phyloP scores from a whole-genome alignment of 2,329 filamentous ascomycete species.

The Colletotrichum horii region DNA sequence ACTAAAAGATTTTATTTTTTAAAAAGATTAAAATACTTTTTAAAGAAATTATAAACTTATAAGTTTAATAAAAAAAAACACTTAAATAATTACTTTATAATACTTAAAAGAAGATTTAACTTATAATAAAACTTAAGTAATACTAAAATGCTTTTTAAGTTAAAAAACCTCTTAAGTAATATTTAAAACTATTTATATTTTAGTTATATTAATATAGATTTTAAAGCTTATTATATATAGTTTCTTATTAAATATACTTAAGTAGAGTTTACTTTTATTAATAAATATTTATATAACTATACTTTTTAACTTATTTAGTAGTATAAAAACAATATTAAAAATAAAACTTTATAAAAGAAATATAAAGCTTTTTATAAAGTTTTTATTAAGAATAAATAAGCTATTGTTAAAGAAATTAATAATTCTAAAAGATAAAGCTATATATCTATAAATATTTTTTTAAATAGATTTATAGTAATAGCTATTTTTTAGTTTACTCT shows the following conservation, averaged over 20 bases:
- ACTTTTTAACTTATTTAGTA: neutral
- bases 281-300: neutral
- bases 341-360: neutral
- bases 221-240: too few relatives aligned
- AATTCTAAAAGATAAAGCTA: rapidly evolving
- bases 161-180: neutral
- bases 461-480: neutral
- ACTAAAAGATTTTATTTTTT: too few relatives aligned
- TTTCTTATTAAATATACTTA: neutral
- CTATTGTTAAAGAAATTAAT: neutral
- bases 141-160: neutral
- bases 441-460: neutral
- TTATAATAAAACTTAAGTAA: too few relatives aligned
- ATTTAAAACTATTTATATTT: neutral
- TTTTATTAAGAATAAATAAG: neutral
- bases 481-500: rapidly evolving
- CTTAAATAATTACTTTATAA: too few relatives aligned
- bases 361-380: neutral
- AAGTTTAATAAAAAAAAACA: too few relatives aligned
- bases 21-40: too few relatives aligned
- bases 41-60: too few relatives aligned
- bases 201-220: neutral
- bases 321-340: neutral
- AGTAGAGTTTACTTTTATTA: neutral
- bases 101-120: too few relatives aligned